Evolutionary conservation across 305 asterid species (phyloP).

Genomic region (Caryopteris hybrid): DNA sequence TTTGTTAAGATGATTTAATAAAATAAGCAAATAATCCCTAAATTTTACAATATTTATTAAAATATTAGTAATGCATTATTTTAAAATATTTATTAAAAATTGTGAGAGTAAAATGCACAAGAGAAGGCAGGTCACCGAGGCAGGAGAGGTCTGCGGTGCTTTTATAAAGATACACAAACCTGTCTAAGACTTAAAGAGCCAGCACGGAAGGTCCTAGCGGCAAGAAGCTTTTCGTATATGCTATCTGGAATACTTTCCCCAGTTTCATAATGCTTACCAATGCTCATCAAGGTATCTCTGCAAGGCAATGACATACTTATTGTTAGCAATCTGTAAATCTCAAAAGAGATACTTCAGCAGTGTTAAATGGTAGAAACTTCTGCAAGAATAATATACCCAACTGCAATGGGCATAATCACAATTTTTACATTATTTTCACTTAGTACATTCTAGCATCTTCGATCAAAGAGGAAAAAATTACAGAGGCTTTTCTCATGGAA

Average conservation of each 20-base stretch:
- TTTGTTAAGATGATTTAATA: no score
- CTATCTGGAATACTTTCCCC: conserved; percentile 92
- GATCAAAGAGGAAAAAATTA: neutral
- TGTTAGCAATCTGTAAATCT: neutral
- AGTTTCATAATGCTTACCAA: conserved; percentile 96
- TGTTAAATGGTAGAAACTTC: neutral
- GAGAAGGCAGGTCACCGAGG: neutral
- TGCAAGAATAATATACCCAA: neutral
- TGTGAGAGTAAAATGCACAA: neutral
- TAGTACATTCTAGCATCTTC: neutral
- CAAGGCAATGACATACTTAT: conserved; percentile 20
- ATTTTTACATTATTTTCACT: neutral
- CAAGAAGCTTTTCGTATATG: conserved; percentile 90
- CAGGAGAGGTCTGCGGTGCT: neutral
- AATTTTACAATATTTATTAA: no score
- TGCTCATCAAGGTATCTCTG: conserved; percentile 95
- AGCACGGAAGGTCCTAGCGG: conserved; percentile 98
- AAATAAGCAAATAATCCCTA: no score
- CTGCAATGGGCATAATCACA: neutral
- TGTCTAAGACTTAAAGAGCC: conserved; percentile 93
- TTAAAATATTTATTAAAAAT: no score
- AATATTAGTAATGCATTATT: no score
- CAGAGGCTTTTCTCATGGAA: neutral
- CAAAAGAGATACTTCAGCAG: neutral
- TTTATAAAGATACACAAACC: conserved; percentile 42